Evolutionary conservation across 2,329 filamentous ascomycete genomes (phyloP).

Genomic region (Fonsecaea multimorphosa): DNA sequence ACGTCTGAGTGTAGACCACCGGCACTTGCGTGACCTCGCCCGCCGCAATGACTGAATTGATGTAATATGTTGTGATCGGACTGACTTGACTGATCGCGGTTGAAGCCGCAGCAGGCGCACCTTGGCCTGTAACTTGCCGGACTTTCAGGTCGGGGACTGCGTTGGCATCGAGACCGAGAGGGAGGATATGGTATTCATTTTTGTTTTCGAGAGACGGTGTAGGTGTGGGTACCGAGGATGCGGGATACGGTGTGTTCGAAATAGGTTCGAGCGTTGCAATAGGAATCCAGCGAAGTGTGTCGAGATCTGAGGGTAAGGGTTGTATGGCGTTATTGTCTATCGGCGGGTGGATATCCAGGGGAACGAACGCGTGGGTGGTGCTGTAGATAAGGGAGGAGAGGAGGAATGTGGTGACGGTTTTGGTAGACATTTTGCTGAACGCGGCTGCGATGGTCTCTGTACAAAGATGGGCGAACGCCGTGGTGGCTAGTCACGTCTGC

Average conservation of each 20-base stretch:
- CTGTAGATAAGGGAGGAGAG: conserved; percentile 31
- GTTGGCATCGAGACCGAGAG: conserved; percentile 29
- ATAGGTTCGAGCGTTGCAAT: conserved; percentile 28
- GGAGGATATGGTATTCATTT: conserved; percentile 24
- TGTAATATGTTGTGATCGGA: conserved; percentile 41
- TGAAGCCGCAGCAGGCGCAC: conserved; percentile 38
- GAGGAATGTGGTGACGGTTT: conserved; percentile 20
- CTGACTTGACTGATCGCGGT: conserved; percentile 41
- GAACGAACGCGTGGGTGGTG: conserved; percentile 28
- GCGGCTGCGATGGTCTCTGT: not conserved
- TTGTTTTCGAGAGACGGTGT: conserved; percentile 12
- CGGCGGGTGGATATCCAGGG: conserved; percentile 20
- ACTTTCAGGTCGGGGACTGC: conserved; percentile 31
- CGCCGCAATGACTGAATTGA: conserved; percentile 11
- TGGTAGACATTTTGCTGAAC: not conserved
- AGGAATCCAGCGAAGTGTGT: conserved; percentile 26
- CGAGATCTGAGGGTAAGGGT: conserved; percentile 27
- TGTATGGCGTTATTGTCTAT: conserved; percentile 12
- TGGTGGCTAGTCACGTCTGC: not conserved
- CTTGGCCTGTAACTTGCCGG: conserved; percentile 41
- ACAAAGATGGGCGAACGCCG: not conserved
- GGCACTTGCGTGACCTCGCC: conserved; percentile 30
- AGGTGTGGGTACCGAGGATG: conserved; percentile 18
- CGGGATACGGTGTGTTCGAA: not conserved
- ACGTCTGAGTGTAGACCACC: conserved; percentile 41